These are phyloP conservation scores for Aspergillus sp. DNA, from an alignment of 2,329 filamentous ascomycete species.

Conservation along the genomic window DNA sequence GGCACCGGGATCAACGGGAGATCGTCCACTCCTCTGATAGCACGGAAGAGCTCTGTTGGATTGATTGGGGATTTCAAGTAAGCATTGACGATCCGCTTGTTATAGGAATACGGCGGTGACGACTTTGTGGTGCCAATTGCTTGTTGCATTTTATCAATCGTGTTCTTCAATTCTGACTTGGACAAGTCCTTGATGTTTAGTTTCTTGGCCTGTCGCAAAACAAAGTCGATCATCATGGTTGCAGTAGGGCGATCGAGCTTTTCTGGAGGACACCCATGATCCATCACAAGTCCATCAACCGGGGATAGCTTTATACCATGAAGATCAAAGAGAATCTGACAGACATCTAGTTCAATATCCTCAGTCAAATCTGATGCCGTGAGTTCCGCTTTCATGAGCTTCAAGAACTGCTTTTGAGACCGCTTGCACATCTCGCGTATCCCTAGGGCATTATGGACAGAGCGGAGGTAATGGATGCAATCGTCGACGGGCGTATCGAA, in stretches of 20 bases:
- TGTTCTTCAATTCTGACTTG: conserved; percentile 84
- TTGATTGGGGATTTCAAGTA: conserved; percentile 83
- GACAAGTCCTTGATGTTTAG: conserved; percentile 87
- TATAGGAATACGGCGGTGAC: conserved; percentile 78
- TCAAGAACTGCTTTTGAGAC: conserved; percentile 83
- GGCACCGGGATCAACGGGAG: conserved; percentile 70
- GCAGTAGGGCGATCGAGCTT: conserved; percentile 78
- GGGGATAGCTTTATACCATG: conserved; percentile 76
- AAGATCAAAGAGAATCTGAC: conserved; percentile 79
- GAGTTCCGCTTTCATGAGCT: conserved; percentile 83
- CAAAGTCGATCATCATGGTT: conserved; percentile 75
- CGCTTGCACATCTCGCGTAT: conserved; percentile 80
- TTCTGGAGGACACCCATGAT: conserved; percentile 77
- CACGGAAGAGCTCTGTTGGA: conserved; percentile 73
- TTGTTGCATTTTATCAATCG: conserved; percentile 90
- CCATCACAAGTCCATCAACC: conserved; percentile 62
- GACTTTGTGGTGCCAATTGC: conserved; percentile 75
- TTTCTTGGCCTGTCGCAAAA: conserved; percentile 75
- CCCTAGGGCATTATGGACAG: conserved; percentile 80
- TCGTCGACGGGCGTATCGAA: conserved; percentile 69
- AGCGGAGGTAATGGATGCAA: conserved; percentile 73
- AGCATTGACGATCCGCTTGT: conserved; percentile 75
- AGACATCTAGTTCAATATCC: conserved; percentile 81
- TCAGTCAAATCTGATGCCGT: conserved; percentile 72
- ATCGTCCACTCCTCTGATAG: conserved; percentile 73